phyloP scores from a whole-genome alignment of 495 filamentous ascomycete genomes.

The Neurospora hispaniola region DNA sequence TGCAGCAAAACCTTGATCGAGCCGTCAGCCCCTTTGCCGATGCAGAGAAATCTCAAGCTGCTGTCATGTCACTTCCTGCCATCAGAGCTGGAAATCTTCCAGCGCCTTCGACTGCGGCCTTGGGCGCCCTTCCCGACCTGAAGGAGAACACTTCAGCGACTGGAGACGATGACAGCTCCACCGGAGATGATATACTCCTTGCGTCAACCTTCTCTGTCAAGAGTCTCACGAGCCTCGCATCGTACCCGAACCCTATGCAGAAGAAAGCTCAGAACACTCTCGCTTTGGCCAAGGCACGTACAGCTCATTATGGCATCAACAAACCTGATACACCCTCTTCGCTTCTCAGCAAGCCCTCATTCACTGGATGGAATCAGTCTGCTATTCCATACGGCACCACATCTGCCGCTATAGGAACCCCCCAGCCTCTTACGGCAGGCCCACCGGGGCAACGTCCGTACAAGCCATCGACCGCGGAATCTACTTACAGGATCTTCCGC shows the following conservation, averaged over 20 bases:
- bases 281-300: conserved; percentile 25
- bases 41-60: not conserved
- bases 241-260: conserved; percentile 37
- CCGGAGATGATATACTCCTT: not conserved
- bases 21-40: conserved; percentile 25
- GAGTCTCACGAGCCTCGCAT: conserved; percentile 32
- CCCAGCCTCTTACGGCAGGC: conserved; percentile 35
- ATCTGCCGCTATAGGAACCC: conserved; percentile 24
- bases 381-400: conserved; percentile 2
- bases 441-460: conserved; percentile 36
- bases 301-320: conserved; percentile 6
- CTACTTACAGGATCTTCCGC: conserved; percentile 3
- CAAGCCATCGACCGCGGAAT: conserved; percentile 21
- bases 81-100: conserved; percentile 17
- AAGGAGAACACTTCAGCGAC: conserved; percentile 2
- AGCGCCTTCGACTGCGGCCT: conserved; percentile 2
- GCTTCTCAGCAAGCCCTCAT: not conserved
- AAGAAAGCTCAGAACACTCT: conserved; percentile 27
- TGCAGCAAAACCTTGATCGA: conserved; percentile 40
- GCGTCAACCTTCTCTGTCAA: conserved; percentile 25
- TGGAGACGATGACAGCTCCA: conserved; percentile 13
- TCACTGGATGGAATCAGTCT: conserved; percentile 2
- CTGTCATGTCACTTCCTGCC: conserved; percentile 12
- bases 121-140: not conserved
- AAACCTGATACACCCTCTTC: conserved; percentile 8